These are phyloP conservation scores for Mortierella sp. DNA, from an alignment of 371 early-diverging fungal species.

Conservation along the genomic window DNA sequence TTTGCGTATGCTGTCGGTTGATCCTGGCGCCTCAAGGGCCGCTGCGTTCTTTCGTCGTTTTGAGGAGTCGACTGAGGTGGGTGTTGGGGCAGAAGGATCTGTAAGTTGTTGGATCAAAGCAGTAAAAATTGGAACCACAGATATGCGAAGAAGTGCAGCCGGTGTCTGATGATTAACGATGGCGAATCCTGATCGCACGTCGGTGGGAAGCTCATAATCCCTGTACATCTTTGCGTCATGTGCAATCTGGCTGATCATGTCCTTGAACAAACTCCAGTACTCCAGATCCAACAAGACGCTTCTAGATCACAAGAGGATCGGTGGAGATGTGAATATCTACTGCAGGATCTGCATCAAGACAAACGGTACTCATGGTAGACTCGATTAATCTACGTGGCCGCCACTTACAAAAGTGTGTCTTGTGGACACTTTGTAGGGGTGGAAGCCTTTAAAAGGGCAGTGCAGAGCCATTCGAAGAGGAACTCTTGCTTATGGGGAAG, in stretches of 20 bases:
- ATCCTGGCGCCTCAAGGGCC: neutral
- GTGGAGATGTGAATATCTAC: neutral
- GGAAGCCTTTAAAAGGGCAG: slow-evolving; percentile 33
- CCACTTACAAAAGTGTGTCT: slow-evolving; percentile 28
- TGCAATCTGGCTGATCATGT: slow-evolving; percentile 26
- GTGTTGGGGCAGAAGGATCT: slow-evolving; percentile 1
- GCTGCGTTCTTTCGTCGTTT: slow-evolving; percentile 21
- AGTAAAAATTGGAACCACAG: slow-evolving; percentile 43
- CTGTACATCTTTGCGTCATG: slow-evolving; percentile 11
- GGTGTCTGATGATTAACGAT: slow-evolving; percentile 24
- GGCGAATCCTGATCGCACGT: neutral
- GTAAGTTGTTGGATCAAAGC: slow-evolving; percentile 24
- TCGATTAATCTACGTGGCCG: neutral
- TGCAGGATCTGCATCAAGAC: neutral
- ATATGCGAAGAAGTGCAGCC: slow-evolving; percentile 31
- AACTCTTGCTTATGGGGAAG: slow-evolving; percentile 53
- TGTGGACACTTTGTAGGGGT: slow-evolving; percentile 28
- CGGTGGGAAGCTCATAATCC: slow-evolving; percentile 1
- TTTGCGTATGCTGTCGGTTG: neutral
- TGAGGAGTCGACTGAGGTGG: neutral
- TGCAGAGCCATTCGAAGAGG: slow-evolving; percentile 52
- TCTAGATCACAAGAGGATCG: slow-evolving; percentile 5
- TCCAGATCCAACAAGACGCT: slow-evolving; percentile 27
- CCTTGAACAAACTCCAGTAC: slow-evolving; percentile 48
- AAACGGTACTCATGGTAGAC: no score